phyloP scores from a whole-genome alignment of 192 early-diverging fungal species.

The Backusella circina region DNA sequence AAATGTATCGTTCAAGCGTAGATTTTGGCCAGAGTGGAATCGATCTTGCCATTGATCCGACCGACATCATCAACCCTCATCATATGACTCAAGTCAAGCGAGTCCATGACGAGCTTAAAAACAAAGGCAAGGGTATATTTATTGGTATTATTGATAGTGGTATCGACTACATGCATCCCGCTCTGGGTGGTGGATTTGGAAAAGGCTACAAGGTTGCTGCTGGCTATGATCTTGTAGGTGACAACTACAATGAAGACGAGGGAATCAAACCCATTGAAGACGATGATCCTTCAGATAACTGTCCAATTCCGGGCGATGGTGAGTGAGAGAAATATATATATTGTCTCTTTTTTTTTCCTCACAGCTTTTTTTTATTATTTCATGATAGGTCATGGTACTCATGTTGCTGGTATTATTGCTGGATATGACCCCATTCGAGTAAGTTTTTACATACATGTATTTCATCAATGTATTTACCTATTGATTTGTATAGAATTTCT shows the following conservation, averaged over 20 bases:
- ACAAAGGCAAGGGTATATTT: constrained; percentile 58
- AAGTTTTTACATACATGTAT: background rate
- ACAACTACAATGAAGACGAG: constrained; percentile 32
- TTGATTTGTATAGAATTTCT: constrained; percentile 35
- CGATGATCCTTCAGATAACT: background rate
- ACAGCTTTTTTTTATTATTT: background rate
- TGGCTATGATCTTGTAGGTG: constrained; percentile 68
- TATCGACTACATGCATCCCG: constrained; percentile 60
- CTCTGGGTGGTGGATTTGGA: constrained; percentile 64
- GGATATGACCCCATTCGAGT: constrained; percentile 37
- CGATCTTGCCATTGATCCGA: background rate
- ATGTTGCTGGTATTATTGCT: constrained; percentile 59
- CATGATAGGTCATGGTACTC: constrained; percentile 61
- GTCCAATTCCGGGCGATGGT: background rate
- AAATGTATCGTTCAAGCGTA: background rate
- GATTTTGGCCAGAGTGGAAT: background rate
- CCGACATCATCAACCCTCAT: background rate
- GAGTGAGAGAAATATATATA: background rate
- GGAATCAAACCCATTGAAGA: background rate
- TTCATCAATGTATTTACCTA: background rate
- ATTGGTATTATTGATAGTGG: constrained; percentile 63
- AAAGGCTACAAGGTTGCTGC: constrained; percentile 49
- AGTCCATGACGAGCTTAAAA: constrained; percentile 44
- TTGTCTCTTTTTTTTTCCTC: background rate
- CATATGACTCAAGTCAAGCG: constrained; percentile 45